Base-by-base conservation (phyloP, 805 yeast genomes). In the Henningerozyma blattae region DNA sequence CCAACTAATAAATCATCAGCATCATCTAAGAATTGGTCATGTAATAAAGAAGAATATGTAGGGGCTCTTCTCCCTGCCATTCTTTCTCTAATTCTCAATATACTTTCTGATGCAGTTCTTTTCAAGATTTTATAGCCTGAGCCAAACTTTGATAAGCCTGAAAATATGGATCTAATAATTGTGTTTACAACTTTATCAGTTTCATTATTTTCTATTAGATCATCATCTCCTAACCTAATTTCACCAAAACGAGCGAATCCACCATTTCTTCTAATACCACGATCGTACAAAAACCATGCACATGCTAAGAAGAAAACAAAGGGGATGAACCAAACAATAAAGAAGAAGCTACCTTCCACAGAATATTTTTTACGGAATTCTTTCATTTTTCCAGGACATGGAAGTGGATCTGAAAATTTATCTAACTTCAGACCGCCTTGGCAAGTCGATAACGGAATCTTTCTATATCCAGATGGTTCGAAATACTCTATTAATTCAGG, bases 401-500 rank as follows among this genome's bases (percentile, higher is more conserved):
- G 72, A 35, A 61, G 67, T 3, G 80, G 65, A 15, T 61, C 67
- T 54, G 75, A 70, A 3, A 46, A 34, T 5, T 69, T 65, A 49
- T 83, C 96, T 34, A 83, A 68, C 37, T 68, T 65, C 35, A 72
- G 57, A 3, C 97, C 97, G 16, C 85, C 93, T 29, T 62, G 67
- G 62, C 98, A 91, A 0, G 95, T 83, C 10, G 91, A 77, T 36
- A 82, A 53, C 1, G 95, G 91, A 18, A 87, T 70, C 46, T 74
- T 75, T 53, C 98, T 73, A 56, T 91, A 91, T 1, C 97, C 98
- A 1, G 97, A 86, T 13, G 95, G 85, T 44, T 78, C 78, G 65
- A 76, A 83, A 54, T 74, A 87, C 51, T 83, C 86, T 40, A 76
- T 62, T 1, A 68, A 66, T 28, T 65, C 67, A 3, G 72, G 63